Conservation (phyloP, 2,329 filamentous ascomycete species). For the Podosphaera aphanis region DNA sequence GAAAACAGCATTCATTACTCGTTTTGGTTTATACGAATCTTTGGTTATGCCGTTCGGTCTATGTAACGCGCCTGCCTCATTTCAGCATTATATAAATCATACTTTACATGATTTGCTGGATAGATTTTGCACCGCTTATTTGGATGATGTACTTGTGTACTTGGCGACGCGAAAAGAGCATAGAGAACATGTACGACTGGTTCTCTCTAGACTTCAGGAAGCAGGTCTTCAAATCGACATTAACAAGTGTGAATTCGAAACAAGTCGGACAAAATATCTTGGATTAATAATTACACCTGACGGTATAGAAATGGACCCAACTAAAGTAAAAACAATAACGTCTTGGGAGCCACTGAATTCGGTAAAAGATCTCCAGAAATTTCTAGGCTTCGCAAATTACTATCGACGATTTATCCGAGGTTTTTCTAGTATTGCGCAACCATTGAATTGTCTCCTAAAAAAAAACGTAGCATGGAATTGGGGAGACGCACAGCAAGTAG, state of each 20-base stretch:
- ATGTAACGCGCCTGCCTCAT: not conserved
- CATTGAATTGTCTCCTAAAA: not conserved
- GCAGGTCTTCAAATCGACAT: conserved; percentile 1
- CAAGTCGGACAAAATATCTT: conserved; percentile 1
- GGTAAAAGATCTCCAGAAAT: not conserved
- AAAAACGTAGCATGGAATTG: not conserved
- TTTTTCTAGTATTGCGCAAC: not conserved
- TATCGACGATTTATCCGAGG: not conserved
- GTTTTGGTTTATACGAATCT: not conserved
- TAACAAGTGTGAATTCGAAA: no score
- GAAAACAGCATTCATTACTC: not conserved
- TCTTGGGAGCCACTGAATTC: not conserved
- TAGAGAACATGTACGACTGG: conserved; percentile 1
- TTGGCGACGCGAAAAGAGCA: not conserved
- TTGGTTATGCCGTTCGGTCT: not conserved
- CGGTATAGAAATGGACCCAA: not conserved
- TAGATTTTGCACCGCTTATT: not conserved
- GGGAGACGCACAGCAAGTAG: not conserved
- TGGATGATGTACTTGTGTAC: conserved; percentile 2
- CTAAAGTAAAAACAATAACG: not conserved
- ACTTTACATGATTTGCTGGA: not conserved
- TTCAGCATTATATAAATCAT: conserved; percentile 2
- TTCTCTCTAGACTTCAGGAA: conserved; percentile 1
- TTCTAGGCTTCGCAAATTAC: not conserved
- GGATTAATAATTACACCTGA: not conserved